Evolutionary conservation across 331 rosid species (phyloP).

Genomic region (Cydonia oblonga): DNA sequence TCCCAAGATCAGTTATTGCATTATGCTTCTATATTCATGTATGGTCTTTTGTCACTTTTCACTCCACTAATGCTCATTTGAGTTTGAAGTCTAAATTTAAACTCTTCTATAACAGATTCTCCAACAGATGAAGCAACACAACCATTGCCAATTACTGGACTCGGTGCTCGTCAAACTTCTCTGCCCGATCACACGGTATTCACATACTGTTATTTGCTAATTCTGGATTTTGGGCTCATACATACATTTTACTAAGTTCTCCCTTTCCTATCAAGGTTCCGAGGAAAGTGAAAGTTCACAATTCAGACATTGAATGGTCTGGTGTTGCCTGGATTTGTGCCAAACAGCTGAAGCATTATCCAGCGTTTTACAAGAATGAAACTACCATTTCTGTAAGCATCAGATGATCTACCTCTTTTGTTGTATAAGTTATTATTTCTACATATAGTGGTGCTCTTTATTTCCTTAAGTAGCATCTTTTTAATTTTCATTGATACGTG

Average conservation of each 20-base stretch:
- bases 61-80: not conserved
- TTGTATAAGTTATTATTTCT: not conserved
- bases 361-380: conserved; percentile 51
- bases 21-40: not conserved
- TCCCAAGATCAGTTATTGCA: not conserved
- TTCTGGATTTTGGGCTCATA: not conserved
- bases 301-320: conserved; percentile 65
- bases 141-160: conserved; percentile 21
- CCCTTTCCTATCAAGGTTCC: conserved; percentile 34
- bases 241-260: not conserved
- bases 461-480: too few relatives aligned
- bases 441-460: too few relatives aligned
- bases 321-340: conserved; percentile 56
- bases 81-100: not conserved
- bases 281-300: conserved; percentile 48
- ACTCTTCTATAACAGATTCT: conserved; percentile 34
- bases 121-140: conserved; percentile 23
- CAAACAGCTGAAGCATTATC: conserved; percentile 75
- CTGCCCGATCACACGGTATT: conserved; percentile 53
- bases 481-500: not conserved
- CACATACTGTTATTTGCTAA: not conserved
- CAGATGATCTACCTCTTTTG: not conserved
- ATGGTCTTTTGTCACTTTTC: not conserved
- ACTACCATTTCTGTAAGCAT: conserved; percentile 44
- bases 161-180: conserved; percentile 15